Base-by-base conservation (phyloP, 2,329 filamentous ascomycete species). In the Beauveria bassiana region DNA sequence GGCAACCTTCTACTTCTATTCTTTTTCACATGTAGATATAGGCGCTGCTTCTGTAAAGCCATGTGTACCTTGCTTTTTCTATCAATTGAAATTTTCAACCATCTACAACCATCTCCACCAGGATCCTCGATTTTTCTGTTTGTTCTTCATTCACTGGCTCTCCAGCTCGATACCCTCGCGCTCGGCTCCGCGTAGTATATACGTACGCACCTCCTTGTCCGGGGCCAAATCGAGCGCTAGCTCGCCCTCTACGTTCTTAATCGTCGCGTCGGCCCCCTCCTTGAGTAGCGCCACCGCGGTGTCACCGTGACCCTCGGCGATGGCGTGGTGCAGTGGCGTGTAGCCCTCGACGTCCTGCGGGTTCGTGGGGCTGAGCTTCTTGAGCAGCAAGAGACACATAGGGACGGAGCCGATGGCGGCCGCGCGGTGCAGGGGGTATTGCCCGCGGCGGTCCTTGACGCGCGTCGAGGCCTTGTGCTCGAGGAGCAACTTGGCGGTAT, bases 391-490 rank as follows among this genome's bases (percentile, higher is more conserved):
- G 68, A 86, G 89, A 53, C 96, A 81, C 77, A 99, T 91, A 5
- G 93, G 92, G n/a, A 89, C 84, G 4, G 89, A 93, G 7, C 96
- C 96, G 3, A 92, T 85, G 3, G 95, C 93, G 0, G 95, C 93
- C 3, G 95, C 95, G 20, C 95, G 86, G 74, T 99, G 96, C 28
- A 99, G 82, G 7, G 96, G 84, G 62, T 97, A 86, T 71, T 97
- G 93, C n/a, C 91, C 90, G 34, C 92, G 84, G 69, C 85, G 89
- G 72, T 99, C 95, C 65, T 90, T 90, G 2, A 93, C 81, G 28
- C 93, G 81, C 1, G 92, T 85, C 5, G 88, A 91, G 14, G 91
- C 93, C 1, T 89, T 88, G 67, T 86, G 81, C 20, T 83, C 80
- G 45, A 99, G 76, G n/a, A 99, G 83, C 62, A 85, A 86, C 54